phyloP scores from a whole-genome alignment of 2,329 filamentous ascomycete genomes.

The Diaporthe eres region DNA sequence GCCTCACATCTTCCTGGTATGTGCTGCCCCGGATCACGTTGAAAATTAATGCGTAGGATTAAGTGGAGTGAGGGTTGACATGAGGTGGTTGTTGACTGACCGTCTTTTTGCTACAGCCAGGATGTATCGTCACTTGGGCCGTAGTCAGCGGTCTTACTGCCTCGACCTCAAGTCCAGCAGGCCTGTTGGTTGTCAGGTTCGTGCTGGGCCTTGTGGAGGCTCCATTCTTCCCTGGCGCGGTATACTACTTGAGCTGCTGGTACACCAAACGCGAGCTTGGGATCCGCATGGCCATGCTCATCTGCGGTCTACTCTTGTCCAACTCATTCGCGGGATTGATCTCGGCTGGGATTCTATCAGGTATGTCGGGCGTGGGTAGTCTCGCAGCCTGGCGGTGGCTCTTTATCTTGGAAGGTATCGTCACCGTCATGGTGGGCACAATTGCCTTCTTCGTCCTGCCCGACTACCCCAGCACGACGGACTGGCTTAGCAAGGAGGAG shows the following conservation, averaged over 20 bases:
- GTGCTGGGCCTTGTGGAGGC: conserved; percentile 55
- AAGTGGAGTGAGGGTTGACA: not conserved
- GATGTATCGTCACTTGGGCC: conserved; percentile 4
- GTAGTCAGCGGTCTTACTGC: conserved; percentile 53
- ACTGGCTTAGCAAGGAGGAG: not conserved
- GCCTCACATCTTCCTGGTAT: conserved; percentile 48
- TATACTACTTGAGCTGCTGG: conserved; percentile 58
- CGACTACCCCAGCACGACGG: conserved; percentile 49
- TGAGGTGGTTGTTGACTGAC: not conserved
- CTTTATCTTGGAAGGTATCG: conserved; percentile 61
- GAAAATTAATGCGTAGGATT: not conserved
- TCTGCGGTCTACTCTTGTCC: conserved; percentile 44
- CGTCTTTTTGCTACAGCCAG: not conserved
- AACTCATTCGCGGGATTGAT: conserved; percentile 66
- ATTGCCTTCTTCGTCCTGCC: conserved; percentile 54
- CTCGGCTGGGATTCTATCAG: conserved; percentile 62
- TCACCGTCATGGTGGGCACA: conserved; percentile 58
- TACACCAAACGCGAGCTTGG: conserved; percentile 57
- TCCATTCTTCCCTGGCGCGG: conserved; percentile 54
- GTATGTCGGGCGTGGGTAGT: conserved; percentile 49
- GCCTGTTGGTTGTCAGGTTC: conserved; percentile 52
- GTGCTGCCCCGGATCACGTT: conserved; percentile 40
- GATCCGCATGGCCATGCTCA: conserved; percentile 49
- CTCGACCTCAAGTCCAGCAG: conserved; percentile 50
- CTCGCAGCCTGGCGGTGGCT: conserved; percentile 69